Percentiles rank a stretch among this genome's conserved stretches.
Conservation (phyloP, 257 asterid genomes). For the Penstemon newberryi region DNA sequence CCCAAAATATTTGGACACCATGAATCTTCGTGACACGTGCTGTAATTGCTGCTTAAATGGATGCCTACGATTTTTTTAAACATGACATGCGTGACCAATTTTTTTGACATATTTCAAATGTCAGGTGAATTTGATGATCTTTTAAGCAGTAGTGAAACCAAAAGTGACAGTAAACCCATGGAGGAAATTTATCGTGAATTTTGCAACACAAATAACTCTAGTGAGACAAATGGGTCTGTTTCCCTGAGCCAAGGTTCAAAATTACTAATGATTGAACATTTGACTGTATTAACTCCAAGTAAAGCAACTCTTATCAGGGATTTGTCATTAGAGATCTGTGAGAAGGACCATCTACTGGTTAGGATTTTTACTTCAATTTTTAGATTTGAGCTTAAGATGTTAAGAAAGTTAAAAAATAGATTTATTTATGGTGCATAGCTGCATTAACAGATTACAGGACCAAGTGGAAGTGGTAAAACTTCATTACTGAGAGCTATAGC, state of each 20-base stretch:
- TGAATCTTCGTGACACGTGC: background rate
- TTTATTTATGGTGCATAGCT: constrained; percentile 35
- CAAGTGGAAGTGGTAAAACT: constrained; percentile 98
- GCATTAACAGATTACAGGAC: constrained; percentile 80
- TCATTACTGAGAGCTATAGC: constrained; percentile 81
- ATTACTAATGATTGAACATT: constrained; percentile 54
- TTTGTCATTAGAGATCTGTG: constrained; percentile 67
- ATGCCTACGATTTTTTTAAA: constrained; percentile 17
- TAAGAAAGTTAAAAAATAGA: constrained; percentile 9
- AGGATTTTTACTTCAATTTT: constrained; percentile 30
- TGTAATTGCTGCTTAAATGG: constrained; percentile 11
- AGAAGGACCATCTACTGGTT: constrained; percentile 78
- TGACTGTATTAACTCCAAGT: constrained; percentile 80
- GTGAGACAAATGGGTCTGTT: constrained; percentile 53
- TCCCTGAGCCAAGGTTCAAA: constrained; percentile 36
- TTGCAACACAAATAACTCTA: constrained; percentile 30
- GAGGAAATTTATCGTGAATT: constrained; percentile 57
- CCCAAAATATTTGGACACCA: background rate
- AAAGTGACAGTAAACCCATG: constrained; percentile 33
- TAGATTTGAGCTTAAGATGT: constrained; percentile 23
- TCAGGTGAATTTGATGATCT: constrained; percentile 95
- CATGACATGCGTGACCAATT: background rate
- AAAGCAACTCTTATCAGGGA: constrained; percentile 64
- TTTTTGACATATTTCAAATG: constrained; percentile 25
- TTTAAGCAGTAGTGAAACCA: constrained; percentile 45